phyloP scores from a whole-genome alignment of 495 filamentous ascomycete species.

The Glutinoglossum americanum region DNA sequence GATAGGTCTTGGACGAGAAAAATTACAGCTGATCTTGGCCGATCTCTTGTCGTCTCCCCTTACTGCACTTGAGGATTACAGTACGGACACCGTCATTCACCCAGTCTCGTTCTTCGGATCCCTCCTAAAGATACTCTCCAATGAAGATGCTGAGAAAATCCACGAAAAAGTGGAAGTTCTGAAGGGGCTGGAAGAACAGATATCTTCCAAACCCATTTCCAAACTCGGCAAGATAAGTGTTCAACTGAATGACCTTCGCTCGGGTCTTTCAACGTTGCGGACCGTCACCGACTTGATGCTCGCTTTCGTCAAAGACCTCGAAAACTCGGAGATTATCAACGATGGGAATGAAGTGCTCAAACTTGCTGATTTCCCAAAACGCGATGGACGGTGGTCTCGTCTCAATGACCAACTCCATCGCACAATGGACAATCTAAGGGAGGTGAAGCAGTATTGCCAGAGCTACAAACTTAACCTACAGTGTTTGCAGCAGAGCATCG shows the following conservation, averaged over 20 bases:
- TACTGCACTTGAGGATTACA: background rate
- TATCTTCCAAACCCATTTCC: background rate
- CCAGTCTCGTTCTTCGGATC: background rate
- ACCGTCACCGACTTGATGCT: background rate
- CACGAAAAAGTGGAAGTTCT: background rate
- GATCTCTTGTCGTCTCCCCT: background rate
- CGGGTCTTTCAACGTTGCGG: background rate
- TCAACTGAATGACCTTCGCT: background rate
- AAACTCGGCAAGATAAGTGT: background rate
- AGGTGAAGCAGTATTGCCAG: background rate
- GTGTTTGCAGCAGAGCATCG: background rate
- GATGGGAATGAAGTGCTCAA: background rate
- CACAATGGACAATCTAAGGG: too few relatives aligned
- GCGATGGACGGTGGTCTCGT: too few relatives aligned
- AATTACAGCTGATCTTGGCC: background rate
- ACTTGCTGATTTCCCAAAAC: too few relatives aligned
- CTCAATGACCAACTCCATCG: too few relatives aligned
- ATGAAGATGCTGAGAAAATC: background rate
- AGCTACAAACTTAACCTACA: background rate
- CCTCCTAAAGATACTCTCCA: background rate
- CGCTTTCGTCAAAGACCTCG: background rate
- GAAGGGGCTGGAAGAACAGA: background rate
- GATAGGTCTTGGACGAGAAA: background rate
- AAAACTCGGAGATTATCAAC: background rate
- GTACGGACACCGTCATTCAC: background rate